These are phyloP conservation scores for Debaryomyces prosopidis DNA, from an alignment of 805 yeast species.

Conservation along the genomic window DNA sequence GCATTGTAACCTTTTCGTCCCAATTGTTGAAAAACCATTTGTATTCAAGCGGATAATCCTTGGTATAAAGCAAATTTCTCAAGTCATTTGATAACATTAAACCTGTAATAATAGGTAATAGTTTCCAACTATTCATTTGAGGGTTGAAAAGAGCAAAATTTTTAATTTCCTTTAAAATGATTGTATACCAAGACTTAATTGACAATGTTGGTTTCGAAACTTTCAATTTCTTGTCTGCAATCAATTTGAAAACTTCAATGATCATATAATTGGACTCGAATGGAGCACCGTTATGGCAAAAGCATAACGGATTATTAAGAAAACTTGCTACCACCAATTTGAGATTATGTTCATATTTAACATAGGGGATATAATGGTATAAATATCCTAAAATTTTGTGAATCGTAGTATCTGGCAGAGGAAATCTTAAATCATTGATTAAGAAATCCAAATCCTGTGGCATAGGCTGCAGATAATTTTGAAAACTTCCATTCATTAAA, in stretches of 20 bases:
- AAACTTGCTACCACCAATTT: constrained; percentile 45
- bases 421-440: constrained; percentile 44
- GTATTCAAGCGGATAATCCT: constrained; percentile 24
- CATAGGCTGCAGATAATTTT: constrained; percentile 7
- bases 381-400: constrained; percentile 44
- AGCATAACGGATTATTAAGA: constrained; percentile 41
- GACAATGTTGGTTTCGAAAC: constrained; percentile 51
- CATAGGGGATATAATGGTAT: constrained; percentile 51
- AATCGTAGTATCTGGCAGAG: constrained; percentile 31
- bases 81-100: constrained; percentile 37
- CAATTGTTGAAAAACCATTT: constrained; percentile 35
- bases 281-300: constrained; percentile 15
- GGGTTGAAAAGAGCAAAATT: constrained; percentile 32
- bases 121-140: constrained; percentile 42
- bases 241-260: constrained; percentile 49
- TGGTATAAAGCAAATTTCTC: constrained; percentile 32
- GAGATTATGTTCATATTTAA: constrained; percentile 49
- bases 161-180: constrained; percentile 32
- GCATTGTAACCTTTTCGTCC: constrained; percentile 26
- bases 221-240: constrained; percentile 45
- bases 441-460: constrained; percentile 51
- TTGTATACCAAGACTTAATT: constrained; percentile 43
- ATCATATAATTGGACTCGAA: constrained; percentile 37
- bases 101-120: constrained; percentile 49
- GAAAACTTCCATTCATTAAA: background rate